These are phyloP conservation scores for Dovyalis caffra DNA, from an alignment of 345 rosid genomes.

Conservation along the genomic window DNA sequence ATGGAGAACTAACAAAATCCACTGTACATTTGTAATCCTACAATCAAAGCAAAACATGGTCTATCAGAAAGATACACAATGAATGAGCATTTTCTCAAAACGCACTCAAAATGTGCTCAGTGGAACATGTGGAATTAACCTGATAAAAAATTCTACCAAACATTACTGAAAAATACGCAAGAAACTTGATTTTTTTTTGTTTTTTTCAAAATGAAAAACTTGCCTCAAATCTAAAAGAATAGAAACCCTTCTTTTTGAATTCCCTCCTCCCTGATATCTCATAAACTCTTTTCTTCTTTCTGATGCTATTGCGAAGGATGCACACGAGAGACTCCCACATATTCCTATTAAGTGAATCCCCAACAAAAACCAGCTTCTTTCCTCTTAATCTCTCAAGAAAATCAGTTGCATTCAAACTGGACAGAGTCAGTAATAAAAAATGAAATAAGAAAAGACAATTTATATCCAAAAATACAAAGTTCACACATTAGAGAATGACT, in stretches of 20 bases:
- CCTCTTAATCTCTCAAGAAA: constrained; percentile 76
- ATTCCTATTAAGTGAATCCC: constrained; percentile 83
- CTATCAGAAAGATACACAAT: neutral
- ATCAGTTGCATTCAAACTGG: constrained; percentile 75
- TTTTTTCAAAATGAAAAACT: constrained; percentile 19
- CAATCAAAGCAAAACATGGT: constrained; percentile 19
- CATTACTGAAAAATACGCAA: too few relatives aligned
- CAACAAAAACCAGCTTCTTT: constrained; percentile 80
- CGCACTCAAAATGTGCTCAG: neutral
- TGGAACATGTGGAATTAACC: too few relatives aligned
- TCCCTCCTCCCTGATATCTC: constrained; percentile 75
- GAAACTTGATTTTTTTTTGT: neutral
- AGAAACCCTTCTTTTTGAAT: constrained; percentile 78
- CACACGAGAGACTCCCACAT: constrained; percentile 97
- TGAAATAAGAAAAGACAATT: neutral
- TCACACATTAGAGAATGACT: neutral
- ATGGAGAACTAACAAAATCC: constrained; percentile 77
- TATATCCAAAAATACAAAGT: neutral
- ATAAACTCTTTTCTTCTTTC: constrained; percentile 60
- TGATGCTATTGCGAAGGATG: constrained; percentile 61
- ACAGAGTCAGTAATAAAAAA: constrained; percentile 17
- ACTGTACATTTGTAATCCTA: constrained; percentile 86
- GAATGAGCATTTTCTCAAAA: neutral
- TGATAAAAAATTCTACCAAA: too few relatives aligned
- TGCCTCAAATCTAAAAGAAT: constrained; percentile 83